Conservation (phyloP, 768 basidiomycete genomes). For the Lactarius deliciosus region DNA sequence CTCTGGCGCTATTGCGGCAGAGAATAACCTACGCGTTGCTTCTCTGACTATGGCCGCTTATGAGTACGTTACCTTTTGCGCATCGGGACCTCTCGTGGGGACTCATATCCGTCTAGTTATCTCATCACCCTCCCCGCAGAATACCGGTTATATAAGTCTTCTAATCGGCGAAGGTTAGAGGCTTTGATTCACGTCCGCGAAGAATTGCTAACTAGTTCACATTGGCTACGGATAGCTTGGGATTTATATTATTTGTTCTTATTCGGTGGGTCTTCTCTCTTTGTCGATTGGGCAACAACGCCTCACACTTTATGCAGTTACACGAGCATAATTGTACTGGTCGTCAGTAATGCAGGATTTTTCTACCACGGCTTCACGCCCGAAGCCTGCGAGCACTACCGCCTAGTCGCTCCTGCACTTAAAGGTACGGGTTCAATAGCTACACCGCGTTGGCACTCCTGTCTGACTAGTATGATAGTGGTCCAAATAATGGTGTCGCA, state of each 20-base stretch:
- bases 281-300: not conserved
- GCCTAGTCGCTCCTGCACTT: conserved; percentile 53
- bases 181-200: not conserved
- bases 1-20: not conserved
- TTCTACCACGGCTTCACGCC: conserved; percentile 52
- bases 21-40: conserved; percentile 26
- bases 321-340: conserved; percentile 48
- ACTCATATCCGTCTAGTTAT: conserved; percentile 18
- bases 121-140: conserved; percentile 28
- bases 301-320: conserved; percentile 35
- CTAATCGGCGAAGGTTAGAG: conserved; percentile 11
- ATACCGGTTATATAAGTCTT: conserved; percentile 21
- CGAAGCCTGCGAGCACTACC: conserved; percentile 49
- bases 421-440: conserved; percentile 48
- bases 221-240: conserved; percentile 12
- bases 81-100: not conserved
- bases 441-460: not conserved
- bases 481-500: conserved; percentile 68
- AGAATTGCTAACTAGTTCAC: not conserved
- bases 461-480: conserved; percentile 39
- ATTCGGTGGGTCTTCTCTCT: conserved; percentile 17
- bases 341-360: conserved; percentile 57
- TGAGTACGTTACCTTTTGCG: conserved; percentile 18
- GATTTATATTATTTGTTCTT: conserved; percentile 23
- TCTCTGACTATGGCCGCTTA: conserved; percentile 26